Percentiles rank a stretch among this genome's conserved stretches.
phyloP scores from a whole-genome alignment of 1,284 basidiomycete species.

The Ustilago lituana region DNA sequence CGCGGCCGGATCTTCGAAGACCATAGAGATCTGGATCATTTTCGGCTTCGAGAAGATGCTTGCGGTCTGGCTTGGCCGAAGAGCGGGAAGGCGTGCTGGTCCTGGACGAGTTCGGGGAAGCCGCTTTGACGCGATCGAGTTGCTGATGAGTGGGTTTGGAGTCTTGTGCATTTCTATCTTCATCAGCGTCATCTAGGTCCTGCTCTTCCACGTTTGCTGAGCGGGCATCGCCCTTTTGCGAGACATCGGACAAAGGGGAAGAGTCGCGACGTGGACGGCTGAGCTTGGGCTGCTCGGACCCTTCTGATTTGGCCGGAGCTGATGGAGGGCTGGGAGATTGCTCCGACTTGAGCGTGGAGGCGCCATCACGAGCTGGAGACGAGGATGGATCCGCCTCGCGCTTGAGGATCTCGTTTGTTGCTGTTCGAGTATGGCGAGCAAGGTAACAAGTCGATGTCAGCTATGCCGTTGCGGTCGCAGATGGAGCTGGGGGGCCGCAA shows the following conservation, averaged over 20 bases:
- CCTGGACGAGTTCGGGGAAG: slow-evolving; percentile 29
- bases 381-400: slow-evolving; percentile 10
- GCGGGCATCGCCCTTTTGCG: slow-evolving; percentile 14
- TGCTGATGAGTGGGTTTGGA: slow-evolving; percentile 31
- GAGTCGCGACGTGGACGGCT: slow-evolving; percentile 36
- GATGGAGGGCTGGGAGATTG: slow-evolving; percentile 2
- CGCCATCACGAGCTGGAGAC: slow-evolving; percentile 5
- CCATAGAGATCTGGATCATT: slow-evolving; percentile 67
- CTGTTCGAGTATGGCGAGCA: slow-evolving; percentile 2
- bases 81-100: slow-evolving; percentile 41
- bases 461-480: no score
- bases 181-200: neutral
- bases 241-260: slow-evolving; percentile 38
- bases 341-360: slow-evolving; percentile 11
- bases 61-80: slow-evolving; percentile 44
- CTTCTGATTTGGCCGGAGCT: slow-evolving; percentile 9
- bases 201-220: slow-evolving; percentile 7
- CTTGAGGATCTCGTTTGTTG: slow-evolving; percentile 22
- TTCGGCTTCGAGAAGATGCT: slow-evolving; percentile 53
- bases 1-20: slow-evolving; percentile 67
- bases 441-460: neutral
- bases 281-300: slow-evolving; percentile 14
- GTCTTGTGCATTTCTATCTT: slow-evolving; percentile 16
- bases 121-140: slow-evolving; percentile 33
- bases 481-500: no score